These are phyloP conservation scores for Paralagenidium karlingii DNA, from an alignment of 352 stramenopile species.

Conservation along the genomic window DNA sequence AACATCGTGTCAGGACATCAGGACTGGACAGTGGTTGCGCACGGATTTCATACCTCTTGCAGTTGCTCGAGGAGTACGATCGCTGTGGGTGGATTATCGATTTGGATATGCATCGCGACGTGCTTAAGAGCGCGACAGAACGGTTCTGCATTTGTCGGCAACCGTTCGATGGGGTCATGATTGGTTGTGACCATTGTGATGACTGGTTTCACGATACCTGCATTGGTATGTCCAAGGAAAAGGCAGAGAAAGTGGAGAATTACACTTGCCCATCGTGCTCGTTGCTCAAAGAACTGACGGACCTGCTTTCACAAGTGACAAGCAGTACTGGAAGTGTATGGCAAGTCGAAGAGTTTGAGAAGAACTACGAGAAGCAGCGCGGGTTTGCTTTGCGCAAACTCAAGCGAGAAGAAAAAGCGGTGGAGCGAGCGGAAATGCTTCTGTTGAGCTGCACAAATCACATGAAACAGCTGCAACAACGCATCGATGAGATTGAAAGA, in stretches of 20 bases:
- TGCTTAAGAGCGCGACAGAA: constrained; percentile 87
- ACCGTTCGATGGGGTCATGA: constrained; percentile 85
- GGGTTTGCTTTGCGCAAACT: constrained; percentile 55
- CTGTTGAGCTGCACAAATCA: constrained; percentile 72
- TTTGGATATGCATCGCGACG: constrained; percentile 77
- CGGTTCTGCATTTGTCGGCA: constrained; percentile 85
- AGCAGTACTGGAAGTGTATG: constrained; percentile 65
- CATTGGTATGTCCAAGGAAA: constrained; percentile 86
- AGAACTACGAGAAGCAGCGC: constrained; percentile 73
- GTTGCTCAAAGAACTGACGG: constrained; percentile 80
- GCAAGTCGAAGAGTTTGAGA: constrained; percentile 70
- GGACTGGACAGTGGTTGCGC: constrained; percentile 72
- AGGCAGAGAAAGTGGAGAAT: constrained; percentile 92
- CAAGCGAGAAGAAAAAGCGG: constrained; percentile 75
- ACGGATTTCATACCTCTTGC: constrained; percentile 49
- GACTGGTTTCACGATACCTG: constrained; percentile 87
- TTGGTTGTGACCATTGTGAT: constrained; percentile 79
- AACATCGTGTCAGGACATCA: constrained; percentile 54
- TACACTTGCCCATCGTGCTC: constrained; percentile 91
- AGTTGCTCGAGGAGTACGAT: constrained; percentile 72
- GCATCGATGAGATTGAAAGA: constrained; percentile 66
- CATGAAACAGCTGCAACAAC: constrained; percentile 51
- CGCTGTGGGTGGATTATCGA: constrained; percentile 65
- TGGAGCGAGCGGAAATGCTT: constrained; percentile 66
- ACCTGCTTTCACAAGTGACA: constrained; percentile 33